Conservation (phyloP, 176 grass and related monocot species). For the Oryza nivara region DNA sequence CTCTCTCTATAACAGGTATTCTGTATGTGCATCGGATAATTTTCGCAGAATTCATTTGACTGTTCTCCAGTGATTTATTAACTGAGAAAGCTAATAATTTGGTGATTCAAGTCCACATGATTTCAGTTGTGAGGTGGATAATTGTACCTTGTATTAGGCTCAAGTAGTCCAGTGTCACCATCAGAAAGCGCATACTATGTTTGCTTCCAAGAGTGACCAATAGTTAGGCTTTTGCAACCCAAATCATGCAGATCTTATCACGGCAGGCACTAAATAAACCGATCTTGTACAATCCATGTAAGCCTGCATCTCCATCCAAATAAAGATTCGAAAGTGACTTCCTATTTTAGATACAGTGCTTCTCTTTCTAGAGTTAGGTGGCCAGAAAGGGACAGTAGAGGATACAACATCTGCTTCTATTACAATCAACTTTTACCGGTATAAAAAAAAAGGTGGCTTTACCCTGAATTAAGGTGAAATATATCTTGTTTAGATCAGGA, state of each 20-base stretch:
- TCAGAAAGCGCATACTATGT: constrained; percentile 23
- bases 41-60: neutral
- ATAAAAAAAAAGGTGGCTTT: neutral
- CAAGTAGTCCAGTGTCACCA: neutral
- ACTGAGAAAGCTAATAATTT: neutral
- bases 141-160: neutral
- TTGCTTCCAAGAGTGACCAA: constrained; percentile 32
- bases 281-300: neutral
- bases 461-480: neutral
- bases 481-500: neutral
- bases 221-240: constrained; percentile 12
- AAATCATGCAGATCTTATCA: constrained; percentile 18
- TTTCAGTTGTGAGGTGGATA: neutral
- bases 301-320: constrained; percentile 11
- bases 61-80: constrained; percentile 1
- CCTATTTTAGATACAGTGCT: constrained; percentile 31
- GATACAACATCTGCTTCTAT: neutral
- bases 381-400: constrained; percentile 2
- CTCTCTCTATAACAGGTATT: neutral
- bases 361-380: constrained; percentile 35
- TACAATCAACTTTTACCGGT: neutral
- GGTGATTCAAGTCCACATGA: neutral
- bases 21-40: neutral
- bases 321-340: constrained; percentile 35
- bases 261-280: neutral